Conservation (phyloP, 1,139 yeast genomes). For the Pneumocystis canis region DNA sequence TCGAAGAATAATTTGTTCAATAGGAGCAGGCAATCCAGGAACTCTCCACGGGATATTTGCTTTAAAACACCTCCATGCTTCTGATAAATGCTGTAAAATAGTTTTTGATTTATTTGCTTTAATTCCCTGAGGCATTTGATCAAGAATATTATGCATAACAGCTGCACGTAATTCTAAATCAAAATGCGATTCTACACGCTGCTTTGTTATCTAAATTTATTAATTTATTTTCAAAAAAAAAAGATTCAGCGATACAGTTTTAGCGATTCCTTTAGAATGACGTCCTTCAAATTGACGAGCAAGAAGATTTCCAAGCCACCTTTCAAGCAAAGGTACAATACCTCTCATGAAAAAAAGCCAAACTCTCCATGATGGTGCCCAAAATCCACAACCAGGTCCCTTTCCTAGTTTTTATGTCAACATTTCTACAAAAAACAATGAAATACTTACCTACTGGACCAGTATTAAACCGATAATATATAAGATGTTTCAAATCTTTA, state of each 20-base stretch:
- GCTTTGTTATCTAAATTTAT: conserved; percentile 51
- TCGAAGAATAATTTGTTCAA: conserved; percentile 70
- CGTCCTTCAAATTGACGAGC: conserved; percentile 96
- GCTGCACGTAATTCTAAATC: conserved; percentile 88
- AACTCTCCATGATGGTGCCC: conserved; percentile 99
- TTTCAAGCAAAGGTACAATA: conserved; percentile 75
- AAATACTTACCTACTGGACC: conserved; percentile 39
- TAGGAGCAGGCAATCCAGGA: conserved; percentile 87
- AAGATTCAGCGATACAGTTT: conserved; percentile 31
- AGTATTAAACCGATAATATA: conserved; percentile 66
- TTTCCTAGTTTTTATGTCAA: conserved; percentile 25
- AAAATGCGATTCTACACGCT: conserved; percentile 85
- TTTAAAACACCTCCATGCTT: conserved; percentile 99
- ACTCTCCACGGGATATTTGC: conserved; percentile 98
- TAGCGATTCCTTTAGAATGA: conserved; percentile 77
- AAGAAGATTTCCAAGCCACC: conserved; percentile 86
- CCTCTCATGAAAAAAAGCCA: conserved; percentile 92
- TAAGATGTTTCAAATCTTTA: conserved; percentile 84
- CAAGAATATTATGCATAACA: conserved; percentile 88
- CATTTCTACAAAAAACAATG: background rate
- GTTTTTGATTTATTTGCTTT: conserved; percentile 78
- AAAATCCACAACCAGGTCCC: conserved; percentile 98
- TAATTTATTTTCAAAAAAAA: background rate
- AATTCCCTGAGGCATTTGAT: conserved; percentile 92
- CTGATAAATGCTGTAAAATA: conserved; percentile 82